Evolutionary conservation across 495 filamentous ascomycete species (phyloP), one percentile per base, ranked within the genome.

Genomic region (Aspergillus kassunensis): DNA sequence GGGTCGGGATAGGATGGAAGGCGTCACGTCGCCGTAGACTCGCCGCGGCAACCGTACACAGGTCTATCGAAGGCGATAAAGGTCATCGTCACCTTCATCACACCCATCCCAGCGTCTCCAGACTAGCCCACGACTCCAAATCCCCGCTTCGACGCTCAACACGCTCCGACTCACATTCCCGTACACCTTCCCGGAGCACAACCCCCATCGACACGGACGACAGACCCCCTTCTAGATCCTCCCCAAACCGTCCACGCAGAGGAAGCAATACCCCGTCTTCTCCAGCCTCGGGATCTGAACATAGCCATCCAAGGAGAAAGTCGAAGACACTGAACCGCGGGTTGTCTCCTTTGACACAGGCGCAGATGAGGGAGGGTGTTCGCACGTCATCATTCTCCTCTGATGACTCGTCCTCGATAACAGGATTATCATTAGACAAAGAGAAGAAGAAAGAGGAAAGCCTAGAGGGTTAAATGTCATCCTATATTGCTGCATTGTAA

Each of bases 1-100:
- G 90, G 75, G 37, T 73, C 30, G 68, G 69, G 1, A 68, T 77
- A 1, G 79, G 86, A 45, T 90, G 76, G 84, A 82, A 68, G 64
- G 77, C 80, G 57, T 80, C 81, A 52, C 76, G 75, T 49, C 70
- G 63, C 30, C 68, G 66, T 30, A 61, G 71, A 27, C 47, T 66
- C 11, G 57, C 66, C n/a, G 64, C 68, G 20, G 59, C 57, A n/a
- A 67, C 60, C 6, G 30, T 70, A 31, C 56, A 66, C 41, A 60
- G 60, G 20, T 49, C 58, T 20, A 34, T 58, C 3, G 66, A 69
- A 9, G 62, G 41, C 41, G 55, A 53, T 20, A 52, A 58, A 36
- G 49, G 53, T 10, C 53, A 56, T 56, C 63, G 66, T 54, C 51
- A 51, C 47, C 66, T 67, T 27, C 65, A 65, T 25, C 65, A 68